These are phyloP conservation scores for Primulina huaijiensis DNA, from an alignment of 257 asterid genomes.

Conservation along the genomic window DNA sequence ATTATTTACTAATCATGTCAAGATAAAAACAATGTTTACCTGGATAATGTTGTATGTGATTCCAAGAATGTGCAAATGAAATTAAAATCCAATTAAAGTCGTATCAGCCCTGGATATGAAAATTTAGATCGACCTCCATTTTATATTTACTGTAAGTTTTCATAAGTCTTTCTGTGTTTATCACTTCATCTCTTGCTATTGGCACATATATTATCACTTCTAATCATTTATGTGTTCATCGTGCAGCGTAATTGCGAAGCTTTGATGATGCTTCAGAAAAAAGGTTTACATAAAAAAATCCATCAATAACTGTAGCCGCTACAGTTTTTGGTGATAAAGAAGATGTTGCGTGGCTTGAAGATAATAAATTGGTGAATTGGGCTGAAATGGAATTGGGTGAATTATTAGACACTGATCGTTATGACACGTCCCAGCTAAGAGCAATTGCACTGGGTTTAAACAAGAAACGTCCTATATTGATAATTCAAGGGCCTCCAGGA, in stretches of 20 bases:
- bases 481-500: conserved; percentile 97
- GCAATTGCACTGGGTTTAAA: conserved; percentile 89
- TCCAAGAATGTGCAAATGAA: conserved; percentile 13
- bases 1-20: neutral
- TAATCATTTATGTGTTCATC: conserved; percentile 14
- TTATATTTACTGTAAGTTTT: neutral
- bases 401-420: conserved; percentile 39
- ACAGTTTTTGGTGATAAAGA: conserved; percentile 83
- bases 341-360: conserved; percentile 61
- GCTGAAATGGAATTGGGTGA: conserved; percentile 54
- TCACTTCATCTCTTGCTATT: neutral
- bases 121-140: neutral
- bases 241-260: conserved; percentile 98
- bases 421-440: conserved; percentile 66
- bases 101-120: conserved; percentile 11
- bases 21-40: conserved; percentile 9
- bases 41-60: conserved; percentile 4
- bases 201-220: conserved; percentile 19
- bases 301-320: conserved; percentile 74
- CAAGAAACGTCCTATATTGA: conserved; percentile 74
- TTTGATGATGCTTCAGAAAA: conserved; percentile 94
- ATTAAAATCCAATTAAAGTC: neutral
- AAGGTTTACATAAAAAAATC: conserved; percentile 79
- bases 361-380: conserved; percentile 63
- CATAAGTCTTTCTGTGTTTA: neutral